phyloP scores from a whole-genome alignment of 2,329 filamentous ascomycete genomes.

The Xenoacremonium recifei region DNA sequence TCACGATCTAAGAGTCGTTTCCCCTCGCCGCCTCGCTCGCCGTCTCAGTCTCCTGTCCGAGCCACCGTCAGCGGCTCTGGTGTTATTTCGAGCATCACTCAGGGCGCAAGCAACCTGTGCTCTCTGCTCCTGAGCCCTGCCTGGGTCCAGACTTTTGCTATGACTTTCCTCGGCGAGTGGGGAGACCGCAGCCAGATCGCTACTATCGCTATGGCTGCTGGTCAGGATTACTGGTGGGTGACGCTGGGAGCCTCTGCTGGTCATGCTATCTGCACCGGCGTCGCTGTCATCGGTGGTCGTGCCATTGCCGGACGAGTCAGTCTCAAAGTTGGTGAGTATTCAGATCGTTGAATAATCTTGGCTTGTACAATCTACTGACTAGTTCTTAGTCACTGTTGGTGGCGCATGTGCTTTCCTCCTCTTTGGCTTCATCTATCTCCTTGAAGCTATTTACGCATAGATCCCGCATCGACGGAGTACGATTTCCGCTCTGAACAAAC shows the following conservation, averaged over 20 bases:
- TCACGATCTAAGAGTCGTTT: conserved; percentile 73
- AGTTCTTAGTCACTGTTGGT: conserved; percentile 75
- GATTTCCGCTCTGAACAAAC: too few species aligned
- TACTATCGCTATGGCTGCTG: conserved; percentile 97
- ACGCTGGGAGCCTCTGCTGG: conserved; percentile 84
- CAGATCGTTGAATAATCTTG: neutral
- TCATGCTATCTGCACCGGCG: conserved; percentile 85
- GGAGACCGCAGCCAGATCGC: conserved; percentile 97
- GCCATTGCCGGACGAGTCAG: conserved; percentile 93
- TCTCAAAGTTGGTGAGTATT: conserved; percentile 84
- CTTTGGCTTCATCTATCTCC: conserved; percentile 88
- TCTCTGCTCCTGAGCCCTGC: conserved; percentile 88
- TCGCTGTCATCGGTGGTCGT: conserved; percentile 86
- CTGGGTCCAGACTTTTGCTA: conserved; percentile 98
- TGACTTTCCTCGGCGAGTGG: conserved; percentile 99
- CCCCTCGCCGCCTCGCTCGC: conserved; percentile 76
- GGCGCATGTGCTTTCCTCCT: conserved; percentile 86
- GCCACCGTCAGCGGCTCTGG: conserved; percentile 49
- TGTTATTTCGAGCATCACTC: conserved; percentile 40
- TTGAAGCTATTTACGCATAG: conserved; percentile 66
- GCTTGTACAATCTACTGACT: conserved; percentile 18
- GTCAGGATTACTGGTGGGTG: conserved; percentile 99
- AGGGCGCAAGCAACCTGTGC: conserved; percentile 80
- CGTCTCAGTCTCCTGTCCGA: conserved; percentile 71
- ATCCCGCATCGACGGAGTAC: too few species aligned